Evolutionary conservation across 2,329 filamentous ascomycete species (phyloP).

Genomic region (Gliomastix tumulicola): DNA sequence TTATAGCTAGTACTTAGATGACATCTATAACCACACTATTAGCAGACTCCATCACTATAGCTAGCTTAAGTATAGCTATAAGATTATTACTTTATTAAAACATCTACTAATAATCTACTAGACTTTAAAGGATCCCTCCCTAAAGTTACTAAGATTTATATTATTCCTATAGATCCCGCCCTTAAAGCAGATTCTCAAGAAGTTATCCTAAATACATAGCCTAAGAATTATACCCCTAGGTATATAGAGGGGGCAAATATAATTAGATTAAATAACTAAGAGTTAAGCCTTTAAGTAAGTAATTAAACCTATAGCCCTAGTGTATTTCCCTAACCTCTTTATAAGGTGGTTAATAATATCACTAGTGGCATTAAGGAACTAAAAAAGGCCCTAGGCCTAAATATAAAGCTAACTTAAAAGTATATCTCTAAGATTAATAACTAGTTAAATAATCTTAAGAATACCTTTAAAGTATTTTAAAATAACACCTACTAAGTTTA

Average conservation of each 20-base stretch:
- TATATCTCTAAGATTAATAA: not conserved
- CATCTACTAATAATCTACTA: too few relatives aligned
- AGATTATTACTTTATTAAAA: too few relatives aligned
- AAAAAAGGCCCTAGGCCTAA: not conserved
- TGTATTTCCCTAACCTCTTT: not conserved
- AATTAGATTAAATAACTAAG: not conserved
- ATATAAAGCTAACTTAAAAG: not conserved
- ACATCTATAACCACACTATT: not conserved
- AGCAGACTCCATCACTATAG: not conserved
- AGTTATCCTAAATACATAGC: slow-evolving; percentile 4
- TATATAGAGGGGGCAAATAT: not conserved
- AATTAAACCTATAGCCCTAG: not conserved
- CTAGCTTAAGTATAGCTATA: not conserved
- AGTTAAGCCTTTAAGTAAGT: not conserved
- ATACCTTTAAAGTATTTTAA: not conserved
- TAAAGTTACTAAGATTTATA: too few relatives aligned
- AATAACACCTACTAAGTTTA: not conserved
- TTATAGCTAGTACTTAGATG: not conserved
- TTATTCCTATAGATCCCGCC: too few relatives aligned
- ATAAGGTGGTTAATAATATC: not conserved
- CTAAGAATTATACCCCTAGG: not conserved
- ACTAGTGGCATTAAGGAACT: not conserved
- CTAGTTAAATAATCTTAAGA: not conserved
- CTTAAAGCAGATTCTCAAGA: too few relatives aligned
- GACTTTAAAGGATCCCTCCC: too few relatives aligned